Conservation (phyloP, 805 yeast genomes). For the Trichomonascus vanleenenianus region DNA sequence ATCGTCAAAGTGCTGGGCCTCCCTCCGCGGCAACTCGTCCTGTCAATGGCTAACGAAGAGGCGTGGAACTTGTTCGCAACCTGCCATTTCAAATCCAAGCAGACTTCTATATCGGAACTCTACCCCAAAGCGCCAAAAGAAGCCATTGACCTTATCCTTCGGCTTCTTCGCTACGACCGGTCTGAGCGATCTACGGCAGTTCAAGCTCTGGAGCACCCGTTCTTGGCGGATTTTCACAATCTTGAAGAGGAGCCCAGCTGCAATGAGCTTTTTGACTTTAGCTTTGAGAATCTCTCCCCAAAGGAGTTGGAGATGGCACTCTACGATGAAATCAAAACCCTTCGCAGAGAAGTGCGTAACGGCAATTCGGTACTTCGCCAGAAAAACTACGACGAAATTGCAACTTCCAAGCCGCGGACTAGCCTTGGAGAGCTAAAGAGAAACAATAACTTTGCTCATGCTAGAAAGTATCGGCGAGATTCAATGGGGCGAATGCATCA, state of each 20-base stretch:
- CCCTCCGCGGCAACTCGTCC: slow-evolving; percentile 37
- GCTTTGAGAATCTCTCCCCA: slow-evolving; percentile 44
- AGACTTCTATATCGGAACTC: not conserved
- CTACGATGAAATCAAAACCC: slow-evolving; percentile 12
- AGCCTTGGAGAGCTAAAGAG: too few species aligned
- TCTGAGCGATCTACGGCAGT: slow-evolving; percentile 45
- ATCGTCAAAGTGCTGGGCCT: slow-evolving; percentile 65
- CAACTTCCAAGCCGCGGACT: too few species aligned
- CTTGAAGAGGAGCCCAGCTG: slow-evolving; percentile 49
- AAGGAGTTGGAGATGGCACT: slow-evolving; percentile 6
- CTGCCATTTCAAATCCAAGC: not conserved
- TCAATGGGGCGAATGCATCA: too few species aligned
- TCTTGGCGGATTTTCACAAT: slow-evolving; percentile 46
- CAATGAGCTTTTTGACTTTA: slow-evolving; percentile 49
- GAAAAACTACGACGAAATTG: too few species aligned
- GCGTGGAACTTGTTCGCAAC: slow-evolving; percentile 2
- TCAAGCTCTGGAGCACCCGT: slow-evolving; percentile 51
- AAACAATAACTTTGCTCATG: too few species aligned
- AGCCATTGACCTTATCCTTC: slow-evolving; percentile 45
- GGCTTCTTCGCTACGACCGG: slow-evolving; percentile 60
- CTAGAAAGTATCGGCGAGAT: too few species aligned
- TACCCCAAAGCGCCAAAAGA: slow-evolving; percentile 54
- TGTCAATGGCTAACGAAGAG: slow-evolving; percentile 1
- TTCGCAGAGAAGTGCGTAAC: slow-evolving; percentile 4
- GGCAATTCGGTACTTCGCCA: too few species aligned